A percentile compares a stretch with the other conserved stretches of the same genome.
These are phyloP conservation scores for Sclerotinia borealis DNA, from an alignment of 2,329 filamentous ascomycete genomes.

Conservation along the genomic window DNA sequence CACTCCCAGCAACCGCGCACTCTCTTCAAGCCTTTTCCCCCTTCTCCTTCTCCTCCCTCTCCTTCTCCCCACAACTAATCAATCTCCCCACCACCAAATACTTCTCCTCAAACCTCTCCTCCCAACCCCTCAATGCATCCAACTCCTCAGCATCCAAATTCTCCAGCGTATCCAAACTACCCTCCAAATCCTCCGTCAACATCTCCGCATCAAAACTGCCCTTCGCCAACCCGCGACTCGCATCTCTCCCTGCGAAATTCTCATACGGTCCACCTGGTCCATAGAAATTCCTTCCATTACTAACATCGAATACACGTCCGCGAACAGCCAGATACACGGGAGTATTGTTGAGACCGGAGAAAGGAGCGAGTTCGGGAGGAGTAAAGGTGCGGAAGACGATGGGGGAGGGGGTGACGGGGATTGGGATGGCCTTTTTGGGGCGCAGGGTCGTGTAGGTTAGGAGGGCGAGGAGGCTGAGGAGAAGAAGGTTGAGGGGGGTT, in stretches of 20 bases:
- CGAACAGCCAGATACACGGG: constrained; percentile 90
- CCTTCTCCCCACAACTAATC: constrained; percentile 57
- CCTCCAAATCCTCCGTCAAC: constrained; percentile 86
- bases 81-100: constrained; percentile 91
- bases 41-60: constrained; percentile 34
- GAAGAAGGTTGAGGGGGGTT: constrained; percentile 58
- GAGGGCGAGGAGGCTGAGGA: constrained; percentile 51
- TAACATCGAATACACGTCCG: constrained; percentile 86
- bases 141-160: constrained; percentile 69
- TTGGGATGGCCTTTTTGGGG: constrained; percentile 31
- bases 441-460: constrained; percentile 51
- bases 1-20: neutral
- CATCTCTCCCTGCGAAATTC: constrained; percentile 93
- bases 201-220: constrained; percentile 94
- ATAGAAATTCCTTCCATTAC: constrained; percentile 84
- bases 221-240: constrained; percentile 77
- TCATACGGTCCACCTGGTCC: constrained; percentile 90
- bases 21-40: constrained; percentile 10
- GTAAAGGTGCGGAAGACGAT: constrained; percentile 43
- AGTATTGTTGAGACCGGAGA: constrained; percentile 66
- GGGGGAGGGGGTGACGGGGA: constrained; percentile 35
- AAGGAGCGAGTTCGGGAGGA: constrained; percentile 58
- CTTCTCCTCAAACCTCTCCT: constrained; percentile 88
- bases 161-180: constrained; percentile 68
- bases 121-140: constrained; percentile 84